Conservation (phyloP, 2,329 filamentous ascomycete genomes). For the Ascochyta lentis region DNA sequence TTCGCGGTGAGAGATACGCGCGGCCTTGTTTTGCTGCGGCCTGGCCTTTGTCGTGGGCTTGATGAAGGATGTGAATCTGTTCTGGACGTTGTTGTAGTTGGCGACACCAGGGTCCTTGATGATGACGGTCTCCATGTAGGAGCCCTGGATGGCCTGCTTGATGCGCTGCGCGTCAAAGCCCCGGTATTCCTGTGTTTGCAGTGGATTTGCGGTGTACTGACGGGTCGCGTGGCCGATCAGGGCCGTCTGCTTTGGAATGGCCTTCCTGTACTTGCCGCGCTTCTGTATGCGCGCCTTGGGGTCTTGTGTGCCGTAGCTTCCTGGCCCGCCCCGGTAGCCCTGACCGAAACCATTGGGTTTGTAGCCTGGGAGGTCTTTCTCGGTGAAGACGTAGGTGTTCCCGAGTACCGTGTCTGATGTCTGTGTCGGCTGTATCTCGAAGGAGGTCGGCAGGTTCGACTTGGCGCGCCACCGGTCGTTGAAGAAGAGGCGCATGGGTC, state of each 20-base stretch:
- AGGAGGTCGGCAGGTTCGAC: constrained; percentile 82
- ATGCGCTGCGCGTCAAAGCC: constrained; percentile 51
- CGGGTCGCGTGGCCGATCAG: constrained; percentile 67
- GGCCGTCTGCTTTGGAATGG: constrained; percentile 56
- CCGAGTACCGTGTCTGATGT: constrained; percentile 66
- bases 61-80: constrained; percentile 45
- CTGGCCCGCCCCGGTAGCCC: constrained; percentile 31
- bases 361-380: constrained; percentile 87
- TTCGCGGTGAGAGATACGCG: constrained; percentile 87
- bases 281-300: constrained; percentile 44
- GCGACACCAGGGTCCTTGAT: constrained; percentile 34
- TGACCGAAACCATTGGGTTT: constrained; percentile 48
- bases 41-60: constrained; percentile 29
- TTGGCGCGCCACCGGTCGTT: constrained; percentile 70
- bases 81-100: constrained; percentile 36
- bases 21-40: constrained; percentile 71
- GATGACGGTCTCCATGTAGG: constrained; percentile 39
- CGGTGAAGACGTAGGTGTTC: constrained; percentile 92
- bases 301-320: constrained; percentile 37
- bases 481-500: constrained; percentile 71
- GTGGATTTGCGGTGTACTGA: constrained; percentile 60
- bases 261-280: constrained; percentile 44
- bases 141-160: constrained; percentile 55
- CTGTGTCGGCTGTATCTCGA: constrained; percentile 71
- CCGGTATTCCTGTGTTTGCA: constrained; percentile 52